phyloP scores from a whole-genome alignment of 441 rosid species.

The Biscutella laevigata region DNA sequence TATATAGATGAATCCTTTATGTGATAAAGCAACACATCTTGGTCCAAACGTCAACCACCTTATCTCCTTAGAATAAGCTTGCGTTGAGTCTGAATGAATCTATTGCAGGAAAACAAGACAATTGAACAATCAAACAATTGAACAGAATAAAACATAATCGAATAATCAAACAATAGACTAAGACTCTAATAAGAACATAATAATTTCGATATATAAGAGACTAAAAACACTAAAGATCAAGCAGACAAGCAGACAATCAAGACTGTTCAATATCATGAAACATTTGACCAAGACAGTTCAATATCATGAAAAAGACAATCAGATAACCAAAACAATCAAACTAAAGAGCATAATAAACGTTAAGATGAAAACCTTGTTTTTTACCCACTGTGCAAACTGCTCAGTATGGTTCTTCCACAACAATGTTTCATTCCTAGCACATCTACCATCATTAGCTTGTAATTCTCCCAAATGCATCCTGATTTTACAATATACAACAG shows the following conservation, averaged over 20 bases:
- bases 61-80: neutral
- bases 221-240: neutral
- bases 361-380: neutral
- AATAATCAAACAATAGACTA: neutral
- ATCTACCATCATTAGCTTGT: neutral
- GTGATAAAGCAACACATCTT: neutral
- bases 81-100: neutral
- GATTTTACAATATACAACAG: no score
- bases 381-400: neutral
- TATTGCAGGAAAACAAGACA: no score
- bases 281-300: no score
- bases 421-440: neutral
- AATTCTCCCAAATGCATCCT: neutral
- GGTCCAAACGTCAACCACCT: neutral
- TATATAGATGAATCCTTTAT: neutral
- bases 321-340: no score
- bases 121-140: no score
- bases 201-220: neutral
- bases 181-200: neutral
- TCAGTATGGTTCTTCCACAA: neutral
- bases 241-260: no score
- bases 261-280: neutral
- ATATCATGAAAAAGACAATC: no score
- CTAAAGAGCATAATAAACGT: neutral
- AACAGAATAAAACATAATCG: neutral